These are phyloP conservation scores for Rubia peregrina DNA, from an alignment of 305 asterid genomes.

Conservation along the genomic window DNA sequence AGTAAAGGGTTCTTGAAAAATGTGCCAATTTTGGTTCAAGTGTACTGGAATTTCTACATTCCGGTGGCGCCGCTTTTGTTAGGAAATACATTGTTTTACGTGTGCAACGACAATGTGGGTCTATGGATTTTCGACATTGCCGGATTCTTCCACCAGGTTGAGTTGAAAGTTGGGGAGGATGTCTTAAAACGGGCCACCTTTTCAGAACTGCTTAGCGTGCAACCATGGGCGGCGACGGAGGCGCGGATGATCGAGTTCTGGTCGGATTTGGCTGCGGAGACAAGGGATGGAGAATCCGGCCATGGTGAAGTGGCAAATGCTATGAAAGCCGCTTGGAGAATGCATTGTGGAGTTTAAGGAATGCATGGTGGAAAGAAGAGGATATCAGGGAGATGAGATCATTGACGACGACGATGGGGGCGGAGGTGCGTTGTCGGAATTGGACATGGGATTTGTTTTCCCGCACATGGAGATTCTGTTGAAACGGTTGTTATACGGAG, in stretches of 20 bases:
- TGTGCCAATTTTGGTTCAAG: constrained; percentile 61
- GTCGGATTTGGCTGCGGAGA: constrained; percentile 43
- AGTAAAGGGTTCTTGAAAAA: constrained; percentile 33
- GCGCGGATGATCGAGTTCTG: constrained; percentile 63
- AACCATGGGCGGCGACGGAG: constrained; percentile 89
- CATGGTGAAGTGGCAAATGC: constrained; percentile 59
- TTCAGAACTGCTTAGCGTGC: constrained; percentile 32
- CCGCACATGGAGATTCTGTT: constrained; percentile 46
- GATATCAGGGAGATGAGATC: constrained; percentile 90
- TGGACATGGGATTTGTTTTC: constrained; percentile 20
- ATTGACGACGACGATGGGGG: constrained; percentile 38
- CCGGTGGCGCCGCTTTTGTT: constrained; percentile 54
- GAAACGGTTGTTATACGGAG: constrained; percentile 50
- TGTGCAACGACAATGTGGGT: constrained; percentile 46
- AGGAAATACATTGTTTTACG: constrained; percentile 83
- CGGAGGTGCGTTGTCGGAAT: not conserved
- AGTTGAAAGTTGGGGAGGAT: constrained; percentile 27
- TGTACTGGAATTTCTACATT: constrained; percentile 55
- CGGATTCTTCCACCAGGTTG: constrained; percentile 59
- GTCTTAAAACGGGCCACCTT: constrained; percentile 20
- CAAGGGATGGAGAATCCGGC: constrained; percentile 21
- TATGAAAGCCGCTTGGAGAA: constrained; percentile 56
- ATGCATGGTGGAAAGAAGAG: constrained; percentile 91
- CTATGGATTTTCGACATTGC: constrained; percentile 67
- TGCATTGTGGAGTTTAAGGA: constrained; percentile 45